Percentiles rank a stretch among this genome's conserved stretches.
Evolutionary conservation across 1,284 basidiomycete genomes (phyloP).

Genomic region (Schizophyllum amplum): DNA sequence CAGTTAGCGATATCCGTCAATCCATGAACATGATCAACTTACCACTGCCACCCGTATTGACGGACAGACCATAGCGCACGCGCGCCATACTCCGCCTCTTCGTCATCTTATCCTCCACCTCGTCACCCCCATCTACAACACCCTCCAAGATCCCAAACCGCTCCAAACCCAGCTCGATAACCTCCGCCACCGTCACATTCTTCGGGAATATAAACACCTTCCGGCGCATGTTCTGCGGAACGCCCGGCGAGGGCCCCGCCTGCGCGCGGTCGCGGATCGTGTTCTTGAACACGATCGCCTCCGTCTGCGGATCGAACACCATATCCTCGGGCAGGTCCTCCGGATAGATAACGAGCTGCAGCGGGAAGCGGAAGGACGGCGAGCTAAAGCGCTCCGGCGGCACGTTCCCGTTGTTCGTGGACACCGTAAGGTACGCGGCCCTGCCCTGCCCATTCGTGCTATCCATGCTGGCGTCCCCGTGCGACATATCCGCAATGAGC

Average conservation of each 20-base stretch:
- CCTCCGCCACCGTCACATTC: conserved; percentile 93
- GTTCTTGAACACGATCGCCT: conserved; percentile 81
- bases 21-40: conserved; percentile 16
- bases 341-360: conserved; percentile 82
- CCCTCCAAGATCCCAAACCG: conserved; percentile 91
- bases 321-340: conserved; percentile 90
- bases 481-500: conserved; percentile 36
- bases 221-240: conserved; percentile 53
- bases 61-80: conserved; percentile 74
- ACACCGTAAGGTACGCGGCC: conserved; percentile 38
- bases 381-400: conserved; percentile 70
- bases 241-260: conserved; percentile 36
- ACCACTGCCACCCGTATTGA: conserved; percentile 56
- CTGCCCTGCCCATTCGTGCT: conserved; percentile 9
- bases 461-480: conserved; percentile 17
- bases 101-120: conserved; percentile 85
- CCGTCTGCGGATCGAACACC: conserved; percentile 86
- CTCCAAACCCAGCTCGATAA: conserved; percentile 87
- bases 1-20: conserved; percentile 7
- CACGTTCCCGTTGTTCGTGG: conserved; percentile 35
- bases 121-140: conserved; percentile 95
- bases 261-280: conserved; percentile 48
- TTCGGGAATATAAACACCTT: conserved; percentile 86
- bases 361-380: conserved; percentile 74
- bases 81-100: conserved; percentile 73